These are phyloP conservation scores for Drechmeria coniospora DNA, from an alignment of 2,329 filamentous ascomycete species.

Conservation along the genomic window DNA sequence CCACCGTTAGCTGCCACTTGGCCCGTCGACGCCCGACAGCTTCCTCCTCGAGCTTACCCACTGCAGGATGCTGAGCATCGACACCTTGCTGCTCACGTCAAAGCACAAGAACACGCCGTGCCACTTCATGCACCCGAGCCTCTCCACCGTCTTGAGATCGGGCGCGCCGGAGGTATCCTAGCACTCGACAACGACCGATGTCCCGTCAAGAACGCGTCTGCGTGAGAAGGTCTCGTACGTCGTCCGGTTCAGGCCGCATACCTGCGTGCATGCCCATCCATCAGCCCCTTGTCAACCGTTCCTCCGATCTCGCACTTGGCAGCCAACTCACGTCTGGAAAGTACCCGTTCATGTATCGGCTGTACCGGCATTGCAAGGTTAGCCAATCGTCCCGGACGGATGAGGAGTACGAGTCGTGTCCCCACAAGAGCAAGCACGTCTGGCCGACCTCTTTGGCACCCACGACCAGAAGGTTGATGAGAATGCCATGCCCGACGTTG, in stretches of 20 bases:
- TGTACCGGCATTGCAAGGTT: slow-evolving; percentile 4
- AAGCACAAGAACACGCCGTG: slow-evolving; percentile 24
- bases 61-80: slow-evolving; percentile 17
- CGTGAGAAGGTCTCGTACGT: slow-evolving; percentile 20
- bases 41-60: too few species aligned
- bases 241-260: slow-evolving; percentile 15
- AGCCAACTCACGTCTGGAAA: slow-evolving; percentile 19
- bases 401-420: background rate
- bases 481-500: too few species aligned
- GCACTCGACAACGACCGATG: slow-evolving; percentile 16
- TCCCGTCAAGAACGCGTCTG: slow-evolving; percentile 10
- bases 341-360: slow-evolving; percentile 20
- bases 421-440: slow-evolving; percentile 23
- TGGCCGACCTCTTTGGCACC: slow-evolving; percentile 17
- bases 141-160: slow-evolving; percentile 19
- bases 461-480: slow-evolving; percentile 21
- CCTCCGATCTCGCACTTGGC: too few species aligned
- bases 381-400: background rate
- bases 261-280: slow-evolving; percentile 3
- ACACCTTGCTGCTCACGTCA: slow-evolving; percentile 18
- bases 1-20: background rate
- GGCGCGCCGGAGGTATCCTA: slow-evolving; percentile 25
- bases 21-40: too few species aligned
- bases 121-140: slow-evolving; percentile 20
- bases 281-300: too few species aligned